Percentiles rank a stretch among this genome's conserved stretches.
Conservation (phyloP, 2,329 filamentous ascomycete species). For the Hymenoscyphus infarciens region DNA sequence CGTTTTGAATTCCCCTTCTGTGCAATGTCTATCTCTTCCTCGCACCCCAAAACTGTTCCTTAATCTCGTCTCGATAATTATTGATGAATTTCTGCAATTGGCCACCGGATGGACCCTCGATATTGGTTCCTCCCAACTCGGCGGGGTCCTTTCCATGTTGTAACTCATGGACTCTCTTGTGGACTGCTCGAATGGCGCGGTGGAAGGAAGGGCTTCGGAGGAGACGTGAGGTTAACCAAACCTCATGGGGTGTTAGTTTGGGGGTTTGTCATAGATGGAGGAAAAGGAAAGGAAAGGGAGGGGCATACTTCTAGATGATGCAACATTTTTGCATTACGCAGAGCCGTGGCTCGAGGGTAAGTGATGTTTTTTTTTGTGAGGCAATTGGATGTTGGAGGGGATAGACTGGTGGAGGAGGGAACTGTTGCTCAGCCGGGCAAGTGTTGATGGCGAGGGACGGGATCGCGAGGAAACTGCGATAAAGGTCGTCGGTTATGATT, state of each 20-base stretch:
- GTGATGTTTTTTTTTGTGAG: neutral
- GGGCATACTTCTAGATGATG: conserved; percentile 15
- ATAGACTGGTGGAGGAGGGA: too few relatives aligned
- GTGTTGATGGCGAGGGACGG: neutral
- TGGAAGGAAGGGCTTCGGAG: conserved; percentile 53
- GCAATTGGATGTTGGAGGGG: too few relatives aligned
- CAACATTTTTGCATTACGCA: neutral
- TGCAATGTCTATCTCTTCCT: conserved; percentile 24
- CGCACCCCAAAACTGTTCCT: conserved; percentile 40
- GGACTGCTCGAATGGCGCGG: conserved; percentile 47
- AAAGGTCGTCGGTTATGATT: conserved; percentile 1
- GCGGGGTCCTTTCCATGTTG: conserved; percentile 45
- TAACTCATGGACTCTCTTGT: conserved; percentile 38
- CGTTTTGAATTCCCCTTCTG: neutral
- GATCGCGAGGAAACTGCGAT: neutral
- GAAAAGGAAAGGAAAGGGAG: neutral
- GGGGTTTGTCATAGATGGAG: conserved; percentile 4
- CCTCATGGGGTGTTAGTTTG: neutral
- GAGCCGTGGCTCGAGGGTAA: neutral
- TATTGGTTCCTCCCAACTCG: conserved; percentile 46
- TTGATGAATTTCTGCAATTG: conserved; percentile 39
- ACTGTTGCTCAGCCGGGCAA: too few relatives aligned
- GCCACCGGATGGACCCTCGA: conserved; percentile 36
- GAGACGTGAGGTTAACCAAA: conserved; percentile 38
- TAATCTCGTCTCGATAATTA: conserved; percentile 52